Evolutionary conservation across 169 alveolate species (phyloP).

Genomic region (Cryptosporidium ubiquitum): DNA sequence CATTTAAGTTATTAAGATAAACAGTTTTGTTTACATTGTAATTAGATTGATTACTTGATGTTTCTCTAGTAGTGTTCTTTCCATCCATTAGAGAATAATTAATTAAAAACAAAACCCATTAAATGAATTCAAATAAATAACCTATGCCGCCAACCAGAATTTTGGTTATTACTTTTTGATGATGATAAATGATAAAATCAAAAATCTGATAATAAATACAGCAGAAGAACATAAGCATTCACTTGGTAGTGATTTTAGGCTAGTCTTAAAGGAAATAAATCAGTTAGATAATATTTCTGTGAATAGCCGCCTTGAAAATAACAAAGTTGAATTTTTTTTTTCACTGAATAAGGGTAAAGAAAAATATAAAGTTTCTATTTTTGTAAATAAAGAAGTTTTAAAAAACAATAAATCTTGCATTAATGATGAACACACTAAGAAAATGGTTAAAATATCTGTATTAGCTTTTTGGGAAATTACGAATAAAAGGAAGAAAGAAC

Average conservation of each 20-base stretch:
- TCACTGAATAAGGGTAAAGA: background rate
- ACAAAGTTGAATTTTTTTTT: background rate
- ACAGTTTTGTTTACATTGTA: background rate
- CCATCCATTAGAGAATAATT: background rate
- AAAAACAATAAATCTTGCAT: background rate
- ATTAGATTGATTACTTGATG: background rate
- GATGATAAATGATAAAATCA: background rate
- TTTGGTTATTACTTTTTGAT: background rate
- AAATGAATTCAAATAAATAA: background rate
- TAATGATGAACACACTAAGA: background rate
- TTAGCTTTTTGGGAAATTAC: background rate
- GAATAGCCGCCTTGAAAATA: background rate
- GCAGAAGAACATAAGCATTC: constrained; percentile 32
- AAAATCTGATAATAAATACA: constrained; percentile 5
- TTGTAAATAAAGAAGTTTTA: constrained; percentile 9
- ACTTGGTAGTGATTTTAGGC: constrained; percentile 40
- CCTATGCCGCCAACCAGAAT: background rate
- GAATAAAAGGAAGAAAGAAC: background rate
- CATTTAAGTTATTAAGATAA: constrained; percentile 51
- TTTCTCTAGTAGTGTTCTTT: background rate
- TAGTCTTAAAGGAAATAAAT: constrained; percentile 6
- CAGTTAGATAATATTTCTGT: background rate
- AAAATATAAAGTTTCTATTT: background rate
- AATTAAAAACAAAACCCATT: background rate
- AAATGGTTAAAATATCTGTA: background rate